phyloP scores from a whole-genome alignment of 1,284 basidiomycete species.

The Sparassis latifolia region DNA sequence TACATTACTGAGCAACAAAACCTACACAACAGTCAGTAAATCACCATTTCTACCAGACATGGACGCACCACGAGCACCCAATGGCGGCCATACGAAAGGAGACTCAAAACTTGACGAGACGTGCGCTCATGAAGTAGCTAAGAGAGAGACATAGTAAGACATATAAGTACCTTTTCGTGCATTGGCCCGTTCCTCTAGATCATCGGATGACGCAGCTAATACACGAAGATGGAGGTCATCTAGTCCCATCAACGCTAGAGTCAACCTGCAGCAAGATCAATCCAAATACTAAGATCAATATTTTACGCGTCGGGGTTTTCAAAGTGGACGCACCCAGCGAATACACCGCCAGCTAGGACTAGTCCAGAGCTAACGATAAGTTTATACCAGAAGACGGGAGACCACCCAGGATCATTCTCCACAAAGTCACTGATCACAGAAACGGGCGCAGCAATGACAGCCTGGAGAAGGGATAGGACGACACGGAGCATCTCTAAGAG shows the following conservation, averaged over 20 bases:
- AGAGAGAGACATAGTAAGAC: neutral
- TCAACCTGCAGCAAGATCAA: slow-evolving; percentile 44
- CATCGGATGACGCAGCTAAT: slow-evolving; percentile 73
- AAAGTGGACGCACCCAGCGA: slow-evolving; percentile 66
- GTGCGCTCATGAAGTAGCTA: neutral
- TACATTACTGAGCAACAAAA: slow-evolving; percentile 80
- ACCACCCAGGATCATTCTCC: slow-evolving; percentile 10
- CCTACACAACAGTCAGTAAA: slow-evolving; percentile 32
- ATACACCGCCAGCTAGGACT: slow-evolving; percentile 77
- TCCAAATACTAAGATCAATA: neutral
- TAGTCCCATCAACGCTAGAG: slow-evolving; percentile 93
- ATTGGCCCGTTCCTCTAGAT: slow-evolving; percentile 58
- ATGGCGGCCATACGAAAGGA: slow-evolving; percentile 80
- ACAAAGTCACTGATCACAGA: too few relatives aligned
- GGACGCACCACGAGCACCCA: slow-evolving; percentile 86
- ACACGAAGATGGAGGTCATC: slow-evolving; percentile 92
- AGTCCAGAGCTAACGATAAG: slow-evolving; percentile 57
- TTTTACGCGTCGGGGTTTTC: neutral
- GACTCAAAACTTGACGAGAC: slow-evolving; percentile 49
- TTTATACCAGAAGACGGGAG: slow-evolving; percentile 62
- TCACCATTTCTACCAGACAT: too few relatives aligned
- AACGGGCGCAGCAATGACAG: too few relatives aligned
- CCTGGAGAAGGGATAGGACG: too few relatives aligned
- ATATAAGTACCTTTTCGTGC: slow-evolving; percentile 55
- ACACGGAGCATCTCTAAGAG: too few relatives aligned